These are phyloP conservation scores for Neurospora terricola DNA, from an alignment of 495 filamentous ascomycete species.

Conservation along the genomic window DNA sequence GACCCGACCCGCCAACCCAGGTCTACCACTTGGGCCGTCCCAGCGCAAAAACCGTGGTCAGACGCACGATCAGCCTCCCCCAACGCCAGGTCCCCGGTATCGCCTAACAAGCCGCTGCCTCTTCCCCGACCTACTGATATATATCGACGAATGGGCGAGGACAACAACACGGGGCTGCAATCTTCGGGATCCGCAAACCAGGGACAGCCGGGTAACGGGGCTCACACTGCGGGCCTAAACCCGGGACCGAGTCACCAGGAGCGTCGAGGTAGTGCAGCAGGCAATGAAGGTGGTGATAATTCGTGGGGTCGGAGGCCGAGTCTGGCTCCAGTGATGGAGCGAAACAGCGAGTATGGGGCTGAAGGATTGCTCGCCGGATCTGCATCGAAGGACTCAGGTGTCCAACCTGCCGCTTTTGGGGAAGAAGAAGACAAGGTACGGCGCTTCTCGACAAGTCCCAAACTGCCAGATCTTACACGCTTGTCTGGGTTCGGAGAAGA, in stretches of 20 bases:
- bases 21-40: conserved; percentile 12
- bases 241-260: background rate
- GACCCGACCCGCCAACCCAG: conserved; percentile 10
- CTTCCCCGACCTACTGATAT: conserved; percentile 72
- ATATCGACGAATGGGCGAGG: conserved; percentile 63
- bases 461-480: conserved; percentile 55
- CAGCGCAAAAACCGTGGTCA: conserved; percentile 20
- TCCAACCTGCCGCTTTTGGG: conserved; percentile 3
- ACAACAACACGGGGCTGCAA: conserved; percentile 45
- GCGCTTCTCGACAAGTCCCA: conserved; percentile 36
- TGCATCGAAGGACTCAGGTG: conserved; percentile 4
- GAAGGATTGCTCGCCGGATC: conserved; percentile 28
- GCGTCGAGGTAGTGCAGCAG: background rate
- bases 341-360: conserved; percentile 47
- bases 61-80: conserved; percentile 29
- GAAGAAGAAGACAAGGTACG: conserved; percentile 29
- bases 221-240: background rate
- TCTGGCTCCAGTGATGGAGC: conserved; percentile 47
- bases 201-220: background rate
- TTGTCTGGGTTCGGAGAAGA: conserved; percentile 54
- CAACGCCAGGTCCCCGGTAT: conserved; percentile 9
- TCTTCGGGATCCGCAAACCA: conserved; percentile 38
- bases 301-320: conserved; percentile 22
- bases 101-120: conserved; percentile 39
- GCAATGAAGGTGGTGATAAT: conserved; percentile 4